Percentiles rank a stretch among this genome's conserved stretches.
phyloP scores from a whole-genome alignment of 257 asterid species.

The Gardenia jasminoides region DNA sequence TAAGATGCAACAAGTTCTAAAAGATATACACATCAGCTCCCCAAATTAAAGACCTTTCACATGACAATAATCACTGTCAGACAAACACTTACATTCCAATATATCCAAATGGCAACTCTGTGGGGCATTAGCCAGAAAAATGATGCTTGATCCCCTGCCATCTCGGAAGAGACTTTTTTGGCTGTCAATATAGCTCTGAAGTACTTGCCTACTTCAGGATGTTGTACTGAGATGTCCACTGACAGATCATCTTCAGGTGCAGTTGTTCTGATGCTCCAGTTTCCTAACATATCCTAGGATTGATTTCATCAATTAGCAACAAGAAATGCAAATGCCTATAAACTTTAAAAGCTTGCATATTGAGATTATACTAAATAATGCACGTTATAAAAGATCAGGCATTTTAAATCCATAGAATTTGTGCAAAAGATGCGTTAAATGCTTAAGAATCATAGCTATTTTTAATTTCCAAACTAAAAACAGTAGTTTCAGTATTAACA shows the following conservation, averaged over 20 bases:
- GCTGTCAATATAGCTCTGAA: conserved; percentile 90
- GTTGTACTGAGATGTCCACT: conserved; percentile 68
- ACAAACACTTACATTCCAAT: conserved; percentile 76
- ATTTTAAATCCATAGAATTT: not conserved
- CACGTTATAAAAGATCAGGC: not conserved
- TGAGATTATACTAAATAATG: not conserved
- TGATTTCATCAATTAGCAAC: conserved; percentile 16
- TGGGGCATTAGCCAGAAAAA: conserved; percentile 99
- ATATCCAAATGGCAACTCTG: conserved; percentile 88
- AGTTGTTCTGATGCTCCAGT: conserved; percentile 66
- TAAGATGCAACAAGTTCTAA: not conserved
- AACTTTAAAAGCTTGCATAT: not conserved
- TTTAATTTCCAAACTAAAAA: not conserved
- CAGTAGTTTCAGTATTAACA: not conserved
- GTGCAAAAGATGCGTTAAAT: not conserved
- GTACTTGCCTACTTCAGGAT: conserved; percentile 85
- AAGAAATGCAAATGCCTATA: not conserved
- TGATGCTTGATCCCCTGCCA: conserved; percentile 43
- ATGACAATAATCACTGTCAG: not conserved
- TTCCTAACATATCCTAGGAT: conserved; percentile 84
- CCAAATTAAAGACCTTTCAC: not conserved
- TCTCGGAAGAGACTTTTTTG: conserved; percentile 48
- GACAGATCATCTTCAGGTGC: conserved; percentile 68
- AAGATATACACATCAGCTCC: not conserved
- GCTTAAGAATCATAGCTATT: not conserved